These are phyloP conservation scores for Pythium rhizo-oryzae DNA, from an alignment of 352 stramenopile species.

Conservation along the genomic window DNA sequence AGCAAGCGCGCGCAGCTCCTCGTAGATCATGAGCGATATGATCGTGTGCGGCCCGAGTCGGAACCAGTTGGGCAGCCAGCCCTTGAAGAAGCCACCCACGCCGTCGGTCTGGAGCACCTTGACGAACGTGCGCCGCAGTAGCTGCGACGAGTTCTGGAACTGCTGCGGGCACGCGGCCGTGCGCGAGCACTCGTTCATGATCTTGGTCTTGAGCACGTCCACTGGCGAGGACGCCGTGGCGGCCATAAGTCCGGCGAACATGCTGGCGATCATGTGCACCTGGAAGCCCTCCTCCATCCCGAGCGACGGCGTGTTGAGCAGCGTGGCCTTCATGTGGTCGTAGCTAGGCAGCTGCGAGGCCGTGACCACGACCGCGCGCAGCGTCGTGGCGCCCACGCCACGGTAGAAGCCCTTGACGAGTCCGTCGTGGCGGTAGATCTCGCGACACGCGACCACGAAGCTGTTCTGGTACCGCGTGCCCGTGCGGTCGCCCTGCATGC, in stretches of 20 bases:
- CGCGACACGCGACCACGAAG: slow-evolving; percentile 60
- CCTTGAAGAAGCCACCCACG: slow-evolving; percentile 75
- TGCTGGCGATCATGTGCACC: slow-evolving; percentile 70
- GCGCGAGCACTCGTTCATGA: slow-evolving; percentile 74
- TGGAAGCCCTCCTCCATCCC: slow-evolving; percentile 51
- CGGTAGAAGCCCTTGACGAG: slow-evolving; percentile 71
- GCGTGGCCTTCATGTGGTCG: slow-evolving; percentile 74
- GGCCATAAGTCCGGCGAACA: slow-evolving; percentile 73
- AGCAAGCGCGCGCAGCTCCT: slow-evolving; percentile 56
- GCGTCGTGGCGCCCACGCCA: slow-evolving; percentile 64
- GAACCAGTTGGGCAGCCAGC: slow-evolving; percentile 78
- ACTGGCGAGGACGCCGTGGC: slow-evolving; percentile 71
- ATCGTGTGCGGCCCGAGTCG: slow-evolving; percentile 74
- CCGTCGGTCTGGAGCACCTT: slow-evolving; percentile 57
- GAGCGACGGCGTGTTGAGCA: slow-evolving; percentile 51
- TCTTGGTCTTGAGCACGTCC: slow-evolving; percentile 87
- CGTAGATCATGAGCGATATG: slow-evolving; percentile 78
- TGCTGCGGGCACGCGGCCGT: slow-evolving; percentile 38
- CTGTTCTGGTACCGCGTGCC: slow-evolving; percentile 63
- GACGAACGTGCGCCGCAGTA: slow-evolving; percentile 59
- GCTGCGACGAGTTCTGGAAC: slow-evolving; percentile 36
- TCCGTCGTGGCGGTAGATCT: slow-evolving; percentile 66
- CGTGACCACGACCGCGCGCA: slow-evolving; percentile 74
- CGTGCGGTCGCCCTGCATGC: slow-evolving; percentile 75
- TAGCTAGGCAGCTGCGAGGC: slow-evolving; percentile 79